Evolutionary conservation across 2,329 filamentous ascomycete species (phyloP).

Genomic region (Fusarium anguioides): DNA sequence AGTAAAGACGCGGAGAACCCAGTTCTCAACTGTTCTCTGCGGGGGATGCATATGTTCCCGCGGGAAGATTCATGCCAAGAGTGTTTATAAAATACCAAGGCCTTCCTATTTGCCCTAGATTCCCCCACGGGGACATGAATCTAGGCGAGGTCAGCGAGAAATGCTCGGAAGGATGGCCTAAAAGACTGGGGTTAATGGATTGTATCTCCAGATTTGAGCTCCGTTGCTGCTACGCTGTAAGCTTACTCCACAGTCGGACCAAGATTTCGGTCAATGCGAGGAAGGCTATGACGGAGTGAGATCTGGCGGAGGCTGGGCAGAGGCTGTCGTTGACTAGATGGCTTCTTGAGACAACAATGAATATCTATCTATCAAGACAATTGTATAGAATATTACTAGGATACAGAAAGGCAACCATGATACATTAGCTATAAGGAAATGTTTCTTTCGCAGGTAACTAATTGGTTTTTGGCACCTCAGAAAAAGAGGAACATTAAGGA

Average conservation of each 20-base stretch:
- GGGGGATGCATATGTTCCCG: neutral
- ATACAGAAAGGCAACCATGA: too few species aligned
- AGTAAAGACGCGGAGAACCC: constrained; percentile 7
- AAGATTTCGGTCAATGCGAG: neutral
- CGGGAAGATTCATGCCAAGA: neutral
- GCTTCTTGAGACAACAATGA: too few species aligned
- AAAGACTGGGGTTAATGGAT: neutral
- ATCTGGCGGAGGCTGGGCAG: neutral
- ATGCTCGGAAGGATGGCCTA: neutral
- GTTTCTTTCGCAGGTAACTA: too few species aligned
- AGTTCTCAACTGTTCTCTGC: neutral
- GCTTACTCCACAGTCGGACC: neutral
- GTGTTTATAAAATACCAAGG: neutral
- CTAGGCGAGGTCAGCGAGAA: neutral
- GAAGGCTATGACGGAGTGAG: too few species aligned
- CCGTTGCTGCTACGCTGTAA: too few species aligned
- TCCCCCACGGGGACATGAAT: neutral
- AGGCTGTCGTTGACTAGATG: neutral
- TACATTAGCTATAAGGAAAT: too few species aligned
- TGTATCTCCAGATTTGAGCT: neutral
- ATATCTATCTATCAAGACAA: too few species aligned
- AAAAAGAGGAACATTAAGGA: too few species aligned
- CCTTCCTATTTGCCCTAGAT: neutral
- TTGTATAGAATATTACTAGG: too few species aligned
- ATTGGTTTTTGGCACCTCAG: too few species aligned